Evolutionary conservation across 768 basidiomycete species (phyloP), one percentile per base, ranked within the genome.

Genomic region (Tricholoma furcatifolium): DNA sequence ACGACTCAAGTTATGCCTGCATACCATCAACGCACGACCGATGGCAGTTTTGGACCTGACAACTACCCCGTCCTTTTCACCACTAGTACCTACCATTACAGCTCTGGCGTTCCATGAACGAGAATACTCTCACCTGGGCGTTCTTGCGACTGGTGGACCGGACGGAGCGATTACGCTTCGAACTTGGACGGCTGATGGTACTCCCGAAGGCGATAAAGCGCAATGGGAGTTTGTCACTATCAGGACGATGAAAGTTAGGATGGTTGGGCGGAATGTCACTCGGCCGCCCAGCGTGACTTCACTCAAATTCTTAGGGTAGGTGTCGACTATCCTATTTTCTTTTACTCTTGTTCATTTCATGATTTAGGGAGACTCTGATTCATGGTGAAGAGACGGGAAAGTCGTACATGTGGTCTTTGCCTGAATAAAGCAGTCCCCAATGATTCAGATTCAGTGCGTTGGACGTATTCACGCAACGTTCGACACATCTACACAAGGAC

Each of bases 81-180:
- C 70, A 6, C 70, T 80, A 15, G 75, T 76, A 2, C 79, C 81
- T 0, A 73, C 72, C 3, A 85, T 95, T 49, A 88, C 87, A 0
- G 85, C 89, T 0, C 69, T 97, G 46, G 85, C 88, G 0, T 96
- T 96, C 72, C 87, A 92, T 54, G 91, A 95, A 62, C 82, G 94
- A 31, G 94, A 96, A 62, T 96, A 90, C 66, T 84, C 89, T 0
- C 76, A 80, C 55, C 72, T 83, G 0, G 90, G 90, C 4, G 75
- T 93, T 4, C 76, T 97, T n/a, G 92, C 91, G 0, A 86, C 86
- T 1, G 91, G 91, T 3, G 80, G 84, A 5, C 74, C 83, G 1
- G 88, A 91, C 57, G 89, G 91, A 6, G 78, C 83, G 2, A 85
- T 93, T 48, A 82, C 82, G 0, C 71, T 97, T n/a, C 76, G 89